These are phyloP conservation scores for Ganoderma multipileum DNA, from an alignment of 1,284 basidiomycete species.

Conservation along the genomic window DNA sequence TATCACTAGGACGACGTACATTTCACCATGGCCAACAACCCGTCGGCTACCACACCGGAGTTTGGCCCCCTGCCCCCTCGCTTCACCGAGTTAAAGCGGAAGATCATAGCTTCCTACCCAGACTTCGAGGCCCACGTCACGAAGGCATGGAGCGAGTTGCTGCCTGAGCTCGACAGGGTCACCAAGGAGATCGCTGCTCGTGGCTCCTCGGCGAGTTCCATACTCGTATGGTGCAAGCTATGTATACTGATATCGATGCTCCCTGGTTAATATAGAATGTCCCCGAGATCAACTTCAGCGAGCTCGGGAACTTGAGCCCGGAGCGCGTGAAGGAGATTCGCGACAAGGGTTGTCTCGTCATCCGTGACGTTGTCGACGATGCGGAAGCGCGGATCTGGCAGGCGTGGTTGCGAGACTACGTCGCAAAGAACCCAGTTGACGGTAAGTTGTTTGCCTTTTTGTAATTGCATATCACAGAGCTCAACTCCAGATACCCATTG, in stretches of 20 bases:
- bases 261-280: constrained; percentile 44
- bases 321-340: constrained; percentile 60
- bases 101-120: constrained; percentile 58
- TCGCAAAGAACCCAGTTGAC: constrained; percentile 61
- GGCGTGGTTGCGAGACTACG: constrained; percentile 58
- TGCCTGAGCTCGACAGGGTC: constrained; percentile 53
- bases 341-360: constrained; percentile 65
- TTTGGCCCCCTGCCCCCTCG: constrained; percentile 47
- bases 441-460: constrained; percentile 42
- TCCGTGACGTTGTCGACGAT: constrained; percentile 65
- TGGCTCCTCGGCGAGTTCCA: constrained; percentile 54
- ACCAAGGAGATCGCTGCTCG: constrained; percentile 52
- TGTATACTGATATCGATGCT: not conserved
- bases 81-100: constrained; percentile 61
- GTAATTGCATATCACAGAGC: not conserved
- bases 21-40: not conserved
- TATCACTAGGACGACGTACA: not conserved
- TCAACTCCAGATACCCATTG: not conserved
- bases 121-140: constrained; percentile 57
- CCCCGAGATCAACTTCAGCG: constrained; percentile 65
- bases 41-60: constrained; percentile 10
- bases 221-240: not conserved
- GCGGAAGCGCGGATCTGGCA: constrained; percentile 64
- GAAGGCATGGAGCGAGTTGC: constrained; percentile 63
- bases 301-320: constrained; percentile 53